phyloP scores from a whole-genome alignment of 2,329 filamentous ascomycete genomes.

The Celoporthe dispersa region DNA sequence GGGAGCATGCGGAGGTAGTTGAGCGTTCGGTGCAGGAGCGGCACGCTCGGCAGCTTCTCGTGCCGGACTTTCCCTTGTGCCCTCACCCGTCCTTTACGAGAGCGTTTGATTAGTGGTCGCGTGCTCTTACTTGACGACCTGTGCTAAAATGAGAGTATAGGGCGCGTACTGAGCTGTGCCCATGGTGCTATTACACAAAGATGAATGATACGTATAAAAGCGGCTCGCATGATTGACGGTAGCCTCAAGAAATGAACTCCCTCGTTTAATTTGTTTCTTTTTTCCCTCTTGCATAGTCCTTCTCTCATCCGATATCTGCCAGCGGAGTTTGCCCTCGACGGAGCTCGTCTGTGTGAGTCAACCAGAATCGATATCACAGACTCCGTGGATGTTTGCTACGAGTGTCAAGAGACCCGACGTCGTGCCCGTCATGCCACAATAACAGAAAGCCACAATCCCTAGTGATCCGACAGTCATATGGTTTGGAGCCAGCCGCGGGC shows the following conservation, averaged over 20 bases:
- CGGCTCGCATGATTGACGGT: slow-evolving; percentile 20
- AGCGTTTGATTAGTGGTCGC: not conserved
- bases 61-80: not conserved
- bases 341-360: not conserved
- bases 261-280: not conserved
- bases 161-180: slow-evolving; percentile 11
- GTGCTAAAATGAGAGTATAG: slow-evolving; percentile 13
- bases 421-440: not conserved
- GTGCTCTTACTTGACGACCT: not conserved
- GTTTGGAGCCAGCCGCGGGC: not conserved
- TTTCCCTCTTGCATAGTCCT: not conserved
- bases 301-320: not conserved
- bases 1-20: slow-evolving; percentile 56
- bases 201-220: slow-evolving; percentile 20
- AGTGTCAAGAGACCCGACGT: not conserved
- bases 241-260: slow-evolving; percentile 11
- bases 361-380: not conserved
- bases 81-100: not conserved
- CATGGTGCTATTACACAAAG: slow-evolving; percentile 5
- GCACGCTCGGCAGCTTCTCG: not conserved
- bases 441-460: not conserved
- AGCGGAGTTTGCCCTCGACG: not conserved
- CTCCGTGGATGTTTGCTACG: not conserved
- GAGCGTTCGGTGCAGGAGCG: not conserved
- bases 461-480: not conserved